Percentiles rank a stretch among this genome's conserved stretches.
Conservation (phyloP, 2,329 filamentous ascomycete genomes). For the Penicillium sp. region DNA sequence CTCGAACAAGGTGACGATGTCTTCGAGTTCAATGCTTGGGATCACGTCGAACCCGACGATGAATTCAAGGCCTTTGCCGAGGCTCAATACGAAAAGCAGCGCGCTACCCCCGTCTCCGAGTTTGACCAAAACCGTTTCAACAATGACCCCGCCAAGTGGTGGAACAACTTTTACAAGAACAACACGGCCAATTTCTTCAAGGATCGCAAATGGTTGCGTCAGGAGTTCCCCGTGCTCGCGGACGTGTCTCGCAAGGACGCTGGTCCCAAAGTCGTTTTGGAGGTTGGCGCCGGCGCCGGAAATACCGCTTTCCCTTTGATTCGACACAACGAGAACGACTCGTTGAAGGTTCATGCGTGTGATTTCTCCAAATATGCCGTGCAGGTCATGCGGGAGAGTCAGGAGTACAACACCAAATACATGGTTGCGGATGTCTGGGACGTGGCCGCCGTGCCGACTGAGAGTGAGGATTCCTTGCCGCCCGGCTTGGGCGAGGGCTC, state of each 20-base stretch:
- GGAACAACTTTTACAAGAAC: slow-evolving; percentile 97
- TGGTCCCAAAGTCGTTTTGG: slow-evolving; percentile 66
- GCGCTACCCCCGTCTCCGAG: slow-evolving; percentile 78
- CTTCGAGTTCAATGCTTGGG: slow-evolving; percentile 98
- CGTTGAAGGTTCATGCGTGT: slow-evolving; percentile 82
- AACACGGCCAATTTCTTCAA: slow-evolving; percentile 98
- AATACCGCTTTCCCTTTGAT: slow-evolving; percentile 94
- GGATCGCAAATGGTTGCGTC: slow-evolving; percentile 91
- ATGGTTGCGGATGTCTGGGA: slow-evolving; percentile 97
- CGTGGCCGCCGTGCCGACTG: slow-evolving; percentile 56
- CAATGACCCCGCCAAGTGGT: slow-evolving; percentile 85
- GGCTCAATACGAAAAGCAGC: slow-evolving; percentile 77
- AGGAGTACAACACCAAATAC: slow-evolving; percentile 63
- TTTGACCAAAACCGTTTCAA: slow-evolving; percentile 93
- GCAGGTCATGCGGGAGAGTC: slow-evolving; percentile 78
- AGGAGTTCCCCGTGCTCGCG: slow-evolving; percentile 87
- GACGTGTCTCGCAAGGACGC: slow-evolving; percentile 66
- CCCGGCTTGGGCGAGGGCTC: slow-evolving; percentile 69
- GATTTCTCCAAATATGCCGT: slow-evolving; percentile 96
- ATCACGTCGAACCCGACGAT: slow-evolving; percentile 90
- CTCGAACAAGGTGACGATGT: slow-evolving; percentile 81
- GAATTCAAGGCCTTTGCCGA: slow-evolving; percentile 81
- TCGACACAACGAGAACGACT: slow-evolving; percentile 72
- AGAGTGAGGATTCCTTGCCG: slow-evolving; percentile 54
- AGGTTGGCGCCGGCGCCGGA: slow-evolving; percentile 90